Evolutionary conservation across 306 rosid species (phyloP).

Genomic region (Dryas octopetala): DNA sequence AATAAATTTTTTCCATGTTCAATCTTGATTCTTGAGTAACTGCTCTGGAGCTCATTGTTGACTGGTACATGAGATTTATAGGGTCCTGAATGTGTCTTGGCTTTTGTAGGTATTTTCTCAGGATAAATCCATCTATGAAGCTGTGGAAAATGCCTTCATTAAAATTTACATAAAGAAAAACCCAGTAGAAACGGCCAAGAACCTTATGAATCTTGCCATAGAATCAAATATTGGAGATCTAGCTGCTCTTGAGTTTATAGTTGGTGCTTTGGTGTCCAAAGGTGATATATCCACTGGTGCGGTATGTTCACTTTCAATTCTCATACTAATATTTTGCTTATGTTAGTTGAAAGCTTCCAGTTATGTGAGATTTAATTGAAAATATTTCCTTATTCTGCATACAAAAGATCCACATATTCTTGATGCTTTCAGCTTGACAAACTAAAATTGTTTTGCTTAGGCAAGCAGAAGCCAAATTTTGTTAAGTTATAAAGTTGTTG

Average conservation of each 20-base stretch:
- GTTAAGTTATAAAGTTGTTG: not conserved
- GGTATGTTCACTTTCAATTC: constrained; percentile 47
- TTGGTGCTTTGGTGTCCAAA: constrained; percentile 78
- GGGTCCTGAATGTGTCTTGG: constrained; percentile 23
- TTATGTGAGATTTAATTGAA: not conserved
- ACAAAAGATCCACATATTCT: constrained; percentile 9
- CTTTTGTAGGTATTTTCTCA: constrained; percentile 82
- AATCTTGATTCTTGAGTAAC: constrained; percentile 6
- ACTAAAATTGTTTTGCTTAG: not conserved
- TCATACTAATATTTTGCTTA: constrained; percentile 17
- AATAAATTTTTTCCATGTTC: not conserved
- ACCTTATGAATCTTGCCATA: constrained; percentile 67
- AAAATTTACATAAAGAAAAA: constrained; percentile 77
- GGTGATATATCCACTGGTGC: constrained; percentile 81
- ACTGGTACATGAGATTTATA: constrained; percentile 18
- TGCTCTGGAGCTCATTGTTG: constrained; percentile 9
- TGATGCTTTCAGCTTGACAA: constrained; percentile 5
- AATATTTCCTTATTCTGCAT: constrained; percentile 13
- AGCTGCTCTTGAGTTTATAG: constrained; percentile 88
- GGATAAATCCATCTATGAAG: constrained; percentile 92
- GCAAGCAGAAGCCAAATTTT: not conserved
- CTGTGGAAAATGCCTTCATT: constrained; percentile 87
- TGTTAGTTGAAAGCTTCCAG: constrained; percentile 18
- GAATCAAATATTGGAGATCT: constrained; percentile 92
- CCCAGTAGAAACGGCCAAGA: constrained; percentile 78